These are phyloP conservation scores for Neocucurbitaria cava DNA, from an alignment of 2,329 filamentous ascomycete genomes.

Conservation along the genomic window DNA sequence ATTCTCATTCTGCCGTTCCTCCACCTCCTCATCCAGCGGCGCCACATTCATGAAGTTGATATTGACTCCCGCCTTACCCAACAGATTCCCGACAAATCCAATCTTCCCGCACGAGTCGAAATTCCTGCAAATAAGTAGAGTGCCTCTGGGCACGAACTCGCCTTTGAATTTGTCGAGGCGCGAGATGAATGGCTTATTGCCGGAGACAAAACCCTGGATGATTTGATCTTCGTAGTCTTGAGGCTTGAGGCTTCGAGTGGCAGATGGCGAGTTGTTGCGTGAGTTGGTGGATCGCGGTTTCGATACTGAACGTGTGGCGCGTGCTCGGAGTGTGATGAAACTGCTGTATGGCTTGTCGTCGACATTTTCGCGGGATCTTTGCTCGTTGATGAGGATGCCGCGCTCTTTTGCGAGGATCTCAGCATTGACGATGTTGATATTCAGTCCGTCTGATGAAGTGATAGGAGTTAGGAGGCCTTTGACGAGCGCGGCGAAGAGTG, in stretches of 20 bases:
- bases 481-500: slow-evolving; percentile 78
- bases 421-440: slow-evolving; percentile 86
- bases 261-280: slow-evolving; percentile 39
- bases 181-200: slow-evolving; percentile 71
- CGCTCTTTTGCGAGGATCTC: slow-evolving; percentile 77
- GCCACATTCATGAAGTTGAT: slow-evolving; percentile 82
- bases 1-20: slow-evolving; percentile 28
- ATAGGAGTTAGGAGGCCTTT: slow-evolving; percentile 77
- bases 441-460: slow-evolving; percentile 68
- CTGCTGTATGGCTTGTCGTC: slow-evolving; percentile 71
- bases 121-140: slow-evolving; percentile 78
- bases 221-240: slow-evolving; percentile 54
- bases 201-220: slow-evolving; percentile 71
- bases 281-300: slow-evolving; percentile 29
- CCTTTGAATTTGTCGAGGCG: slow-evolving; percentile 76
- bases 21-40: slow-evolving; percentile 56
- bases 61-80: slow-evolving; percentile 76
- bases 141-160: slow-evolving; percentile 75
- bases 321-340: slow-evolving; percentile 72
- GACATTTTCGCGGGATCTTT: slow-evolving; percentile 66
- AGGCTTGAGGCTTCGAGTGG: slow-evolving; percentile 17
- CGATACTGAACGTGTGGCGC: slow-evolving; percentile 49
- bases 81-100: slow-evolving; percentile 74
- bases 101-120: slow-evolving; percentile 85
- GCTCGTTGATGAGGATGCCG: slow-evolving; percentile 79